Evolutionary conservation across 2,329 filamentous ascomycete species (phyloP), one percentile per base, ranked within the genome.

Genomic region (Cladosporium austrohemisphaericum): DNA sequence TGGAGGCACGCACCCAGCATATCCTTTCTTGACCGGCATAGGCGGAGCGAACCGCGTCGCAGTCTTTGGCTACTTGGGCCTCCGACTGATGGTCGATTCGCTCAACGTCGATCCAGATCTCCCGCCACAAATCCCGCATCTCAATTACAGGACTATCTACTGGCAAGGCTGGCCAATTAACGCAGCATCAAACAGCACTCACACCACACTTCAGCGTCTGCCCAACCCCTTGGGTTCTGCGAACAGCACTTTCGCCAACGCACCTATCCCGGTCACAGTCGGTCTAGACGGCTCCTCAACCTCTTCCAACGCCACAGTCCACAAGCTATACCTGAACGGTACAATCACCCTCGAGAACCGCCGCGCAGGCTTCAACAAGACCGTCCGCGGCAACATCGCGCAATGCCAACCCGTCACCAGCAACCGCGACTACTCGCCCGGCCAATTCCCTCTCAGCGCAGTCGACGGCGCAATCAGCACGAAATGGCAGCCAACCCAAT

Each of bases 11-110:
- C 81, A 86, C 52, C 83, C 84, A 0, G 84, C 84, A 0, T 88
- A 78, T 58, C 84, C 84, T 0, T 88, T 88, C 69, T 67, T 87
- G 19, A 88, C 84, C 0, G 84, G 84, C 3, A 80, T 84, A 59
- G 84, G 84, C 16, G 84, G 84, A 46, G 79, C 82, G 11, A 79
- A 85, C 55, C 83, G 85, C 62, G 78, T 86, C 19, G 78, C 77
- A 0, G 73, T 85, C 2, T 86, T 83, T 57, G 84, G 84, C 0
- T 87, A 83, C 60, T 73, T 86, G 0, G 84, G 84, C 1, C 71
- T 85, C 3, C 76, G 82, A 10, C 70, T 84, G 2, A 73, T 79
- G 38, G 73, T 81, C 2, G 78, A 82, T 52, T 72, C 73, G 13
- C 67, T 81, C n/a, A 76, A 83, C 54, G 68, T 88, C 45, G 76